Evolutionary conservation across 1,284 basidiomycete genomes (phyloP).

Genomic region (Prillingera fragicola): DNA sequence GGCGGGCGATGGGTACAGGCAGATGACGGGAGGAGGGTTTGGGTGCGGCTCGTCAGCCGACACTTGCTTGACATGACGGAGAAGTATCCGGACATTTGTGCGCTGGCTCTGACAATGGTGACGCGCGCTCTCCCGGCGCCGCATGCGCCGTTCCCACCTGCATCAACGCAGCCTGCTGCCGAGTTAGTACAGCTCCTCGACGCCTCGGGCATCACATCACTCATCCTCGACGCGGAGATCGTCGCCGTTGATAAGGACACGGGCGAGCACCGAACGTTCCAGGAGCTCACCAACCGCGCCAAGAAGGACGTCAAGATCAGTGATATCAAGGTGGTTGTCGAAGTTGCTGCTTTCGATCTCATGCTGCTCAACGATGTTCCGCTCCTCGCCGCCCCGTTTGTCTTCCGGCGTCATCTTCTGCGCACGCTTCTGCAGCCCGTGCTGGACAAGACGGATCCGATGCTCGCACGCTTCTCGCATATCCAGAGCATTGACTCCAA

Average conservation of each 20-base stretch:
- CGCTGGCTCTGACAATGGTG: slow-evolving; percentile 52
- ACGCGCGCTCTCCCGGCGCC: too few species aligned
- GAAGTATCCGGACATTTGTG: slow-evolving; percentile 85
- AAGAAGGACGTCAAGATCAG: slow-evolving; percentile 96
- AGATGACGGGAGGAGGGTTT: slow-evolving; percentile 48
- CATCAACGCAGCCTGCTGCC: slow-evolving; percentile 23
- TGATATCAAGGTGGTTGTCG: slow-evolving; percentile 92
- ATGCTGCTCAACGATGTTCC: slow-evolving; percentile 88
- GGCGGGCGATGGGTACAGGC: slow-evolving; percentile 47
- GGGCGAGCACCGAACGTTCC: slow-evolving; percentile 87
- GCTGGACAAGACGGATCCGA: slow-evolving; percentile 46
- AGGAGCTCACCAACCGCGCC: slow-evolving; percentile 90
- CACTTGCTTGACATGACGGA: slow-evolving; percentile 90
- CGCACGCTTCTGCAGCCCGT: slow-evolving; percentile 57
- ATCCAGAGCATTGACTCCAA: slow-evolving; percentile 69
- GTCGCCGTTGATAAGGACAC: slow-evolving; percentile 88
- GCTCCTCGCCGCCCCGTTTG: slow-evolving; percentile 66
- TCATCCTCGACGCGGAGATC: slow-evolving; percentile 93
- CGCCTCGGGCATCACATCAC: slow-evolving; percentile 55
- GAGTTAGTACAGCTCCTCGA: slow-evolving; percentile 30
- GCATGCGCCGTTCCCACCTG: slow-evolving; percentile 25
- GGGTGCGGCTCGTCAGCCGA: slow-evolving; percentile 70
- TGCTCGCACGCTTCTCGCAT: slow-evolving; percentile 64
- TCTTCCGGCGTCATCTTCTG: slow-evolving; percentile 64
- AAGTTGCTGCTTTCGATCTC: slow-evolving; percentile 91